Percentiles rank a stretch among this genome's conserved stretches.
Evolutionary conservation across 1,284 basidiomycete genomes (phyloP).

Genomic region (Tremellales sp.): DNA sequence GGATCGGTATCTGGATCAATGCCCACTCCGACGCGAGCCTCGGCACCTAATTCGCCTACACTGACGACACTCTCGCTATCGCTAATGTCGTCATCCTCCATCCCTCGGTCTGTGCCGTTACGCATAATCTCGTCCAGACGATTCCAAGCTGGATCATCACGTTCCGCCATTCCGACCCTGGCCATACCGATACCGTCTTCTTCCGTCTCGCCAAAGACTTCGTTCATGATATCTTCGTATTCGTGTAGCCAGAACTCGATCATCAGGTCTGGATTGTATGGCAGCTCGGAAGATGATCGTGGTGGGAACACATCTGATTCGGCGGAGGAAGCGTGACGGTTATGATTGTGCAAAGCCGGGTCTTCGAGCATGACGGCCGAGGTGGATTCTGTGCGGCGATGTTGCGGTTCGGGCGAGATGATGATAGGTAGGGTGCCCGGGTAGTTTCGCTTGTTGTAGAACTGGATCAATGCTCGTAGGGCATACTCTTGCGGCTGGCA

Average conservation of each 20-base stretch:
- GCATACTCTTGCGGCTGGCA: conserved; percentile 88
- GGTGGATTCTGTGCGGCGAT: conserved; percentile 26
- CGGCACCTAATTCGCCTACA: conserved; percentile 78
- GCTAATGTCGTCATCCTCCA: conserved; percentile 56
- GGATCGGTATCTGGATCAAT: conserved; percentile 54
- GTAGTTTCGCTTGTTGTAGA: conserved; percentile 56
- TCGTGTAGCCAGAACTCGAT: conserved; percentile 54
- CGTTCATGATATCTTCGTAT: conserved; percentile 54
- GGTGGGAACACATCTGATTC: conserved; percentile 55
- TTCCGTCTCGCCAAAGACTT: conserved; percentile 49
- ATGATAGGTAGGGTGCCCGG: conserved; percentile 19
- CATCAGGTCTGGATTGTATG: conserved; percentile 53
- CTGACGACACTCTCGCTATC: conserved; percentile 84
- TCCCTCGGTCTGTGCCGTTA: conserved; percentile 13
- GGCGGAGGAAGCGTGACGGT: conserved; percentile 15
- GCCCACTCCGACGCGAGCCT: conserved; percentile 56
- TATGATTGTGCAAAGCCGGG: conserved; percentile 13
- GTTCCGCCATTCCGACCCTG: conserved; percentile 10
- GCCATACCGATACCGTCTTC: conserved; percentile 3
- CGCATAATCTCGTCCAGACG: conserved; percentile 41
- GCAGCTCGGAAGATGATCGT: conserved; percentile 26
- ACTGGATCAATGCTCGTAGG: conserved; percentile 88
- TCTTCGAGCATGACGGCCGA: conserved; percentile 28
- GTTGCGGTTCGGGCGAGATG: conserved; percentile 19
- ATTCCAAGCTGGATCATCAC: conserved; percentile 41